Percentiles rank a stretch among this genome's conserved stretches.
Conservation (phyloP, 805 yeast species). For the Scheffersomyces coipomensis region DNA sequence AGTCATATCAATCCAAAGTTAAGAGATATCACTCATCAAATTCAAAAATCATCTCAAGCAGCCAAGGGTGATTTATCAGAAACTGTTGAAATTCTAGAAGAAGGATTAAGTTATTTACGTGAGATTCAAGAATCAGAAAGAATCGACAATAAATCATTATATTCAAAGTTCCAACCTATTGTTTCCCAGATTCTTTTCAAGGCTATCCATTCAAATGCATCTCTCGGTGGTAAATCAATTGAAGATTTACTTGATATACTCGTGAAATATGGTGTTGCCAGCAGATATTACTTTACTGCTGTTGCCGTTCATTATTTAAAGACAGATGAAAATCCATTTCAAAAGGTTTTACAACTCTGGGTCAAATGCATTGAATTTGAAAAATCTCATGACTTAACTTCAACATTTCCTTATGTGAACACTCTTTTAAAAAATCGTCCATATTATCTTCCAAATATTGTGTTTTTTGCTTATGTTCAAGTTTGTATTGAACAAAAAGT, state of each 20-base stretch:
- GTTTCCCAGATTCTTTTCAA: slow-evolving; percentile 19
- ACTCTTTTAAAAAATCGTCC: neutral
- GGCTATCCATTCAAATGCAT: slow-evolving; percentile 11
- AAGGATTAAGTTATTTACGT: slow-evolving; percentile 37
- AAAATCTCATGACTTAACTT: neutral
- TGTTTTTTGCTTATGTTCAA: slow-evolving; percentile 33
- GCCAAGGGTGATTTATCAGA: slow-evolving; percentile 21
- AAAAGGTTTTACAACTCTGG: slow-evolving; percentile 30
- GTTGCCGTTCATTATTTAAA: slow-evolving; percentile 17
- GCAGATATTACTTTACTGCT: slow-evolving; percentile 27
- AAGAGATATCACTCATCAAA: slow-evolving; percentile 32
- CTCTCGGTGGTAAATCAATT: slow-evolving; percentile 8
- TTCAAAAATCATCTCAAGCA: slow-evolving; percentile 21
- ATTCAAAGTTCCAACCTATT: slow-evolving; percentile 25
- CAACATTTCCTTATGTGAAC: neutral
- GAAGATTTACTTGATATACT: slow-evolving; percentile 26
- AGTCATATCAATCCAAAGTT: slow-evolving; percentile 24
- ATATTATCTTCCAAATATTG: slow-evolving; percentile 18
- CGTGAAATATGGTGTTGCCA: slow-evolving; percentile 29
- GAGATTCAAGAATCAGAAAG: slow-evolving; percentile 33
- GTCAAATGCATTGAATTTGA: slow-evolving; percentile 28
- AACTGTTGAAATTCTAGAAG: slow-evolving; percentile 36
- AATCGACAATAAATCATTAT: slow-evolving; percentile 24
- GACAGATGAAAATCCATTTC: slow-evolving; percentile 14
- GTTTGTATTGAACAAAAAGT: slow-evolving; percentile 22